Conservation (phyloP, 1,284 basidiomycete species). For the Moesziomyces sp. region DNA sequence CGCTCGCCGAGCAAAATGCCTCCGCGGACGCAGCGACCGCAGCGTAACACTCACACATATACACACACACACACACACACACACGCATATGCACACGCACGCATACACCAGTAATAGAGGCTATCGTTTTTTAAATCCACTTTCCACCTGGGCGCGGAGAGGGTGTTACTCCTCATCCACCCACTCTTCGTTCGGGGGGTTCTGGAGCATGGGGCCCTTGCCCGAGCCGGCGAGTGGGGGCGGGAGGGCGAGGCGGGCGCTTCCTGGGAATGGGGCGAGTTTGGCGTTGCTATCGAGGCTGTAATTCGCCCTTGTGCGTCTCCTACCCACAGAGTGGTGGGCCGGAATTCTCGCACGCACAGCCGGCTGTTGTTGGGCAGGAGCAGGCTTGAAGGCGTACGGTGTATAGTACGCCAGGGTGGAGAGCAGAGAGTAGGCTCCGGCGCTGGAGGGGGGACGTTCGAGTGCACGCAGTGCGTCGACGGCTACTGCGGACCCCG, state of each 20-base stretch:
- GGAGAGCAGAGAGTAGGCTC: no score
- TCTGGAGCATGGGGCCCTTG: slow-evolving; percentile 19
- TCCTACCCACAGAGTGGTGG: slow-evolving; percentile 17
- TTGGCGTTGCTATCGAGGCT: slow-evolving; percentile 39
- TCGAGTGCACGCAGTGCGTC: slow-evolving; percentile 24
- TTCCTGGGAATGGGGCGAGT: slow-evolving; percentile 36
- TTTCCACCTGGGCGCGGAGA: no score
- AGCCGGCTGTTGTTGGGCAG: neutral
- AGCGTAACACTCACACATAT: neutral
- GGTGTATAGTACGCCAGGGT: neutral
- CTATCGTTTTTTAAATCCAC: neutral
- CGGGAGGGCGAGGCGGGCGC: slow-evolving; percentile 15
- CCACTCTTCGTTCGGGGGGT: slow-evolving; percentile 1
- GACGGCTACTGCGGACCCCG: slow-evolving; percentile 3
- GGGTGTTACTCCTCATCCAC: neutral
- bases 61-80: neutral
- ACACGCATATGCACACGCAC: neutral
- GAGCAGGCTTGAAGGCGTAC: no score
- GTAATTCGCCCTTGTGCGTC: slow-evolving; percentile 27
- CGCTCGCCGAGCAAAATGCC: neutral
- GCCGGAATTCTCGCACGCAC: slow-evolving; percentile 14
- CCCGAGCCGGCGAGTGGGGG: slow-evolving; percentile 34
- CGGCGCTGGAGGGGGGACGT: neutral
- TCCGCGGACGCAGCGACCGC: no score
- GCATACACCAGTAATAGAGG: slow-evolving; percentile 1